Evolutionary conservation across 2,329 filamentous ascomycete genomes (phyloP).

Genomic region (Fusarium robinianum): DNA sequence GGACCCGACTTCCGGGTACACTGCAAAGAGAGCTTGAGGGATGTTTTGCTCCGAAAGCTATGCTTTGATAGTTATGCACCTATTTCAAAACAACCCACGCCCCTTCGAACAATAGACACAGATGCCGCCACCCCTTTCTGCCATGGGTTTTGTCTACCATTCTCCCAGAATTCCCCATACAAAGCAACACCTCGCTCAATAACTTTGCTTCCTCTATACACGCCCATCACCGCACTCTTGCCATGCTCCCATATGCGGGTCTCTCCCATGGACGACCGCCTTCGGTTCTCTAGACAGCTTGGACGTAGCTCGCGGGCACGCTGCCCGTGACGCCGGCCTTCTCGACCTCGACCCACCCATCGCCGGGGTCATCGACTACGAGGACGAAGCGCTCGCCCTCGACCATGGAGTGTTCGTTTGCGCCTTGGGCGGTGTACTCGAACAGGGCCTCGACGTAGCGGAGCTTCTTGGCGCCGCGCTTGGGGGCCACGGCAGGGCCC

Average conservation of each 20-base stretch:
- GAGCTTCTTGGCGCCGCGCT: slow-evolving; percentile 88
- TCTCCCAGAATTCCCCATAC: no score
- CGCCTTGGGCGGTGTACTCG: slow-evolving; percentile 84
- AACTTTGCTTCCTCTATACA: background rate
- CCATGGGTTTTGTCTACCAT: no score
- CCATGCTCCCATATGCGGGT: slow-evolving; percentile 8
- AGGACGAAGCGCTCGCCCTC: slow-evolving; percentile 93
- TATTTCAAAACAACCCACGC: no score
- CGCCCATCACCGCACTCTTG: slow-evolving; percentile 1
- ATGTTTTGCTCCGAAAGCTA: no score
- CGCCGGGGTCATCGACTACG: slow-evolving; percentile 83
- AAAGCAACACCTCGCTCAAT: background rate
- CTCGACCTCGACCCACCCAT: slow-evolving; percentile 97
- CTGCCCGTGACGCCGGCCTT: slow-evolving; percentile 84
- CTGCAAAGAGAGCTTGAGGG: no score
- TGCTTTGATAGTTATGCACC: no score
- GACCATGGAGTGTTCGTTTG: slow-evolving; percentile 84
- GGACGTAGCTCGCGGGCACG: slow-evolving; percentile 92
- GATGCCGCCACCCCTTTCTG: no score
- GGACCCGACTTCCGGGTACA: no score
- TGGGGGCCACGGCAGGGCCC: slow-evolving; percentile 88
- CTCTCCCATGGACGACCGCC: slow-evolving; percentile 15
- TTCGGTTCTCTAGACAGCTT: slow-evolving; percentile 61
- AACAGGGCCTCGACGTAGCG: slow-evolving; percentile 93
- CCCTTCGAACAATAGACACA: no score